Base-by-base conservation (phyloP, 202 grass and related monocot species). In the Dendrocalamus latiflorus region DNA sequence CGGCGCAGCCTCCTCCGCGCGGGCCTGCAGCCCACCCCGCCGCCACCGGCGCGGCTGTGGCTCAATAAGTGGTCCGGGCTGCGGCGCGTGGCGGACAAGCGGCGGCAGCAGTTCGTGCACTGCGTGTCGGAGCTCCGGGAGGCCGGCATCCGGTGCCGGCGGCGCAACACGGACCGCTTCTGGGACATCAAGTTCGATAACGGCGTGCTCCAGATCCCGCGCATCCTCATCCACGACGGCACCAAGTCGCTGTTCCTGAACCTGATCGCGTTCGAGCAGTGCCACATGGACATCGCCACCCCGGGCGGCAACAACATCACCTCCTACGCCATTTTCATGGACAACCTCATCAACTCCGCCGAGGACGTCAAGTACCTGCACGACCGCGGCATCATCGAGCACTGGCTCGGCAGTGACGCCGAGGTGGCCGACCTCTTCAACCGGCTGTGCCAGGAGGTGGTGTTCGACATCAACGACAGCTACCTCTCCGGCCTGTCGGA, bases 291-390 rank as follows among this genome's bases (percentile, higher is more conserved):
- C 81, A 88, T 82, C 74, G 26, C 72, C 47, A 87, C 83, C 6
- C 79, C 83, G 58, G 88, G 88, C 24, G 79, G 89, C 64, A 95
- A 89, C 75, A 94, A 87, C 80, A 90, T 98, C 81, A 98, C 95
- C 66, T 95, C 95, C 67, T 98, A 98, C 77, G 95, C 94, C 56
- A 98, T 98, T 79, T 98, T 98, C 86, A 98, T 98, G 95, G 90
- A 95, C 88, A 95, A 98, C 81, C 75, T 98, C 75, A 98, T 98
- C 69, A 95, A 98, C 80, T 94, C 95, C 5, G 91, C 90, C 7
- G 92, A 95, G 8, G 92, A 98, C 74, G 95, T 98, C 56, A 91
- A 88, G 72, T 98, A 98, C 85, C 86, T 98, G 15, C 95, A 98
- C 68, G 90, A 98, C 75, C 38, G 90, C 1, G 92, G 95, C 33